phyloP scores from a whole-genome alignment of 2,329 filamentous ascomycete species.

The Verticillium isaacii region DNA sequence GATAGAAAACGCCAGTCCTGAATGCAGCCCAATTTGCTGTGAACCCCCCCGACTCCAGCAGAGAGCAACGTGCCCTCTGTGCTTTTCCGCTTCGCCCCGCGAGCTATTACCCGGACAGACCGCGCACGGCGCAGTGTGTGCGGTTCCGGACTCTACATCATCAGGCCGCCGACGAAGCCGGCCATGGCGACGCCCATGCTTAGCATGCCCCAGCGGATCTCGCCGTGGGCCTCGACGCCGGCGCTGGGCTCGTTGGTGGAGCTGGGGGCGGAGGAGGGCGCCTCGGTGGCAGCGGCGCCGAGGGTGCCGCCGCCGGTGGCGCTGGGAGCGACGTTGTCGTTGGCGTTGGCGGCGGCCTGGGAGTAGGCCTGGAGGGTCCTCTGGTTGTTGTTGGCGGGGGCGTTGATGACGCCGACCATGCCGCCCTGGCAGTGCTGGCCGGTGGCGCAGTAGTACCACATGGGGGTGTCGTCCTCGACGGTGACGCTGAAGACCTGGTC shows the following conservation, averaged over 20 bases:
- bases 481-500: constrained; percentile 14
- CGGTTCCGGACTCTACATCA: constrained; percentile 2
- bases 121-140: too few species aligned
- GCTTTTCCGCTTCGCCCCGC: background rate
- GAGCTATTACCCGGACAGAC: background rate
- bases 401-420: constrained; percentile 46
- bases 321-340: constrained; percentile 8
- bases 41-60: background rate
- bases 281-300: constrained; percentile 4
- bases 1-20: background rate
- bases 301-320: constrained; percentile 9
- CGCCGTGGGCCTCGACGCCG: constrained; percentile 7
- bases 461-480: constrained; percentile 42
- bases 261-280: constrained; percentile 1
- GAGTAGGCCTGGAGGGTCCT: constrained; percentile 6
- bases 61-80: background rate
- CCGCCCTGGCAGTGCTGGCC: constrained; percentile 55
- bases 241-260: constrained; percentile 4
- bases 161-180: constrained; percentile 8
- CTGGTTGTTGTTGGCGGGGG: constrained; percentile 1
- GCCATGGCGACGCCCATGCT: constrained; percentile 9
- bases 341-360: constrained; percentile 4
- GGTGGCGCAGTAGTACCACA: constrained; percentile 62
- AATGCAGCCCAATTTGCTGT: background rate
- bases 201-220: constrained; percentile 9